Percentiles rank a stretch among this genome's conserved stretches.
Conservation (phyloP, 805 yeast genomes). For the Wickerhamiella dianesei region DNA sequence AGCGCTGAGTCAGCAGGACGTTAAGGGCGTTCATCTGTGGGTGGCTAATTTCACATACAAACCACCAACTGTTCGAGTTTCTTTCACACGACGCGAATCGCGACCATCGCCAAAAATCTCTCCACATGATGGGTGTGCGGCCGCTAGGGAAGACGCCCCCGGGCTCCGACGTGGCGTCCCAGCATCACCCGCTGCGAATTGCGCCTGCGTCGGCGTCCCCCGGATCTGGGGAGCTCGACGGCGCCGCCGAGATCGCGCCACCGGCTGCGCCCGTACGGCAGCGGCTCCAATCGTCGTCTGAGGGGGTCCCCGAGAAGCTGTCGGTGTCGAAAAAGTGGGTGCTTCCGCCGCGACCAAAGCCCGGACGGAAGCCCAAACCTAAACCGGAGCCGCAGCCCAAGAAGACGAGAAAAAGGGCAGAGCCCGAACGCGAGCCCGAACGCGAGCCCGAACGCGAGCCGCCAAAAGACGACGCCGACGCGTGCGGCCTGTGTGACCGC, state of each 20-base stretch:
- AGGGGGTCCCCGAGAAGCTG: constrained; percentile 10
- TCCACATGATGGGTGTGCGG: background rate
- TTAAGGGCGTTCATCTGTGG: background rate
- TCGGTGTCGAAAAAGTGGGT: constrained; percentile 69
- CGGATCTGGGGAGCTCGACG: background rate
- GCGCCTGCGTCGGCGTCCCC: constrained; percentile 7
- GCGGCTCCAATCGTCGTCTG: background rate
- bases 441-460: background rate
- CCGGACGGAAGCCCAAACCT: constrained; percentile 66
- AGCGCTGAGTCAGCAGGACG: background rate
- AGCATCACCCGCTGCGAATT: constrained; percentile 3
- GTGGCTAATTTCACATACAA: too few species aligned
- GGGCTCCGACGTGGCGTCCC: background rate
- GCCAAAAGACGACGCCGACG: constrained; percentile 11
- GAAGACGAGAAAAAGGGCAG: background rate
- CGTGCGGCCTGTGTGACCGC: constrained; percentile 24
- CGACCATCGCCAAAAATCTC: too few species aligned
- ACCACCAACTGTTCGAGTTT: too few species aligned
- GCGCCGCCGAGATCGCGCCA: background rate
- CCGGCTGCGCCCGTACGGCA: background rate
- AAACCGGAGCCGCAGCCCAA: constrained; percentile 69
- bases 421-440: background rate
- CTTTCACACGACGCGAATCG: too few species aligned
- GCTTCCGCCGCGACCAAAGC: constrained; percentile 73
- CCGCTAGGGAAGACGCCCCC: background rate